Evolutionary conservation across 495 filamentous ascomycete species (phyloP).

Genomic region (Hypoxylon intermedium): DNA sequence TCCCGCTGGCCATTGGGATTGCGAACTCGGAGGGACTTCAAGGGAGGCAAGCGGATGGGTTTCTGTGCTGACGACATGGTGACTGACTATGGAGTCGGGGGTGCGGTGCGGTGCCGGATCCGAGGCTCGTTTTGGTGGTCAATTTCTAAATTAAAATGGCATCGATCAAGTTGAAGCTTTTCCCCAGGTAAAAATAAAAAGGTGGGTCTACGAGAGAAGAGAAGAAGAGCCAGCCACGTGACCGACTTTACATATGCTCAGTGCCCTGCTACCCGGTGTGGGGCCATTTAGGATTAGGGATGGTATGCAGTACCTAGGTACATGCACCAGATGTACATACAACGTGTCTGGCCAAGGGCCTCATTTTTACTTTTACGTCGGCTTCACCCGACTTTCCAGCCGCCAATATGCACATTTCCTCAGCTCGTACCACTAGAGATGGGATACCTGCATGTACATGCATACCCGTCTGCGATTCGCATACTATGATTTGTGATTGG

Average conservation of each 20-base stretch:
- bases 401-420: too few relatives aligned
- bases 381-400: too few relatives aligned
- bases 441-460: conserved; percentile 18
- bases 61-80: conserved; percentile 46
- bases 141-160: background rate
- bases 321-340: too few relatives aligned
- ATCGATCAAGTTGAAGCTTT: conserved; percentile 28
- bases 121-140: conserved; percentile 7
- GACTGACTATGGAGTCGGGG: too few relatives aligned
- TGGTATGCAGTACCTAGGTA: too few relatives aligned
- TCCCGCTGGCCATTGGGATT: conserved; percentile 75
- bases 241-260: too few relatives aligned
- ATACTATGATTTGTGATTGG: conserved; percentile 9
- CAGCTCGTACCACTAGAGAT: background rate
- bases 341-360: too few relatives aligned
- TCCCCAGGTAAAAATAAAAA: conserved; percentile 7
- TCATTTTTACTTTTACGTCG: too few relatives aligned
- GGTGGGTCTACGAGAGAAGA: background rate
- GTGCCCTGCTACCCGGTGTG: too few relatives aligned
- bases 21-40: conserved; percentile 82
- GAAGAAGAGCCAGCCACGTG: conserved; percentile 20
- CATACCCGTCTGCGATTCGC: conserved; percentile 27
- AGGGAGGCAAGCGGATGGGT: conserved; percentile 84
- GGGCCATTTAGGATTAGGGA: too few relatives aligned
- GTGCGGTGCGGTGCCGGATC: background rate